Percentiles rank a stretch among this genome's conserved stretches.
phyloP scores from a whole-genome alignment of 2,329 filamentous ascomycete genomes.

The Graphium sp. region DNA sequence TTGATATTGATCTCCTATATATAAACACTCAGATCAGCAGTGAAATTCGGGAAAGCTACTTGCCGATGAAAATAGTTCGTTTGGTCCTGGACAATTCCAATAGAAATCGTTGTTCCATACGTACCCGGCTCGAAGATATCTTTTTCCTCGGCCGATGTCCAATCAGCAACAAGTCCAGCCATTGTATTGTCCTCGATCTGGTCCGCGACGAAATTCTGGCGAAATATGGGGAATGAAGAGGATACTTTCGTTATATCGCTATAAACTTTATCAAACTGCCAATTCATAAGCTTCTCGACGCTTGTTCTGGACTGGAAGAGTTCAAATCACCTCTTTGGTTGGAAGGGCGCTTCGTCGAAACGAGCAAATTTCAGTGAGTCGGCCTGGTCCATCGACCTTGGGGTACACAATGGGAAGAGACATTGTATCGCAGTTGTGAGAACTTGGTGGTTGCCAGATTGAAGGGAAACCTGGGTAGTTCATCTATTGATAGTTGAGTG shows the following conservation, averaged over 20 bases:
- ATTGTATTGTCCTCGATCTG: not conserved
- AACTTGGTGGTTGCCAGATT: no score
- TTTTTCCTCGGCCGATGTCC: slow-evolving; percentile 1
- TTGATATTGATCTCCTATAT: not conserved
- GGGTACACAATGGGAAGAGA: not conserved
- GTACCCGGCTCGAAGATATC: not conserved
- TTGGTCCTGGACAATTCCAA: no score
- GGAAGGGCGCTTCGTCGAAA: not conserved
- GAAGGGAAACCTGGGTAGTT: no score
- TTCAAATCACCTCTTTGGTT: not conserved
- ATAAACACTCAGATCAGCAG: no score
- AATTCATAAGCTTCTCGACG: no score
- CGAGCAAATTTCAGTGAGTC: not conserved
- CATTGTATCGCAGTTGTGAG: no score
- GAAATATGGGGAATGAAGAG: not conserved
- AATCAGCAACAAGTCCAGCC: not conserved
- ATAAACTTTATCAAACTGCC: not conserved
- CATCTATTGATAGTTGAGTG: no score
- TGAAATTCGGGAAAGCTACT: no score
- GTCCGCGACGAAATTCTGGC: not conserved
- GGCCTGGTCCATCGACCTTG: not conserved
- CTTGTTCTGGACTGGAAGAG: no score
- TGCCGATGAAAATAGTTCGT: no score
- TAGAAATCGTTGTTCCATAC: no score
- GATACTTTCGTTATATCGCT: not conserved